Evolutionary conservation across 2,329 filamentous ascomycete genomes (phyloP).

Genomic region (Sarocladium brachiariae): DNA sequence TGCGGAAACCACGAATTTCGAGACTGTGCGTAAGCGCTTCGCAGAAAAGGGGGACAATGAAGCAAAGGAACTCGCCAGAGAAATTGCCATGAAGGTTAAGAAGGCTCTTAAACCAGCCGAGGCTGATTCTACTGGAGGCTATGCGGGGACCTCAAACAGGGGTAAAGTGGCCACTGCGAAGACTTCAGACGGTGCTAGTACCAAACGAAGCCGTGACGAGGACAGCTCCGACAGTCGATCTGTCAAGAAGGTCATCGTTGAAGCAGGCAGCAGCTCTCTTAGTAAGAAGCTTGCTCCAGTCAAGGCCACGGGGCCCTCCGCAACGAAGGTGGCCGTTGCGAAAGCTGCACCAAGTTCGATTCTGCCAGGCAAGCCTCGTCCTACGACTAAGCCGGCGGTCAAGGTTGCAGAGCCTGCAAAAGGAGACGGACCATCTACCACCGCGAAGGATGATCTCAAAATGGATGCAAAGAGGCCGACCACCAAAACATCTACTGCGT

Average conservation of each 20-base stretch:
- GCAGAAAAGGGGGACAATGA: constrained; percentile 59
- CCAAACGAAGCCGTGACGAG: constrained; percentile 33
- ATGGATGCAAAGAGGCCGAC: constrained; percentile 23
- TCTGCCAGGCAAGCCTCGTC: constrained; percentile 43
- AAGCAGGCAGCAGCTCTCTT: constrained; percentile 29
- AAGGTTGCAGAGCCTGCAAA: constrained; percentile 24
- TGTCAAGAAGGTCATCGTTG: constrained; percentile 36
- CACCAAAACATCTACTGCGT: constrained; percentile 22
- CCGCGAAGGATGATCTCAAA: constrained; percentile 13
- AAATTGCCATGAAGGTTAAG: constrained; percentile 43
- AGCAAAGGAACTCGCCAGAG: constrained; percentile 53
- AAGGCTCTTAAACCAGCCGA: constrained; percentile 32
- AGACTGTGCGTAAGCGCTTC: constrained; percentile 56
- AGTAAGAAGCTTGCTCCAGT: constrained; percentile 32
- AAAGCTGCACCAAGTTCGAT: constrained; percentile 27
- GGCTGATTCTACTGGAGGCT: constrained; percentile 27
- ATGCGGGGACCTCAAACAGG: constrained; percentile 32
- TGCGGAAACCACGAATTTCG: constrained; percentile 58
- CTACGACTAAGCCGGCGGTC: constrained; percentile 31
- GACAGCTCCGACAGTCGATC: constrained; percentile 29
- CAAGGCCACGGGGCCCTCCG: constrained; percentile 11
- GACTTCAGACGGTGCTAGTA: constrained; percentile 20
- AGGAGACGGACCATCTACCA: not conserved
- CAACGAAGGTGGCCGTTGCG: constrained; percentile 22
- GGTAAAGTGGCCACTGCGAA: constrained; percentile 26